Conservation (phyloP, 2,329 filamentous ascomycete species). For the Neofusicoccum parvum region DNA sequence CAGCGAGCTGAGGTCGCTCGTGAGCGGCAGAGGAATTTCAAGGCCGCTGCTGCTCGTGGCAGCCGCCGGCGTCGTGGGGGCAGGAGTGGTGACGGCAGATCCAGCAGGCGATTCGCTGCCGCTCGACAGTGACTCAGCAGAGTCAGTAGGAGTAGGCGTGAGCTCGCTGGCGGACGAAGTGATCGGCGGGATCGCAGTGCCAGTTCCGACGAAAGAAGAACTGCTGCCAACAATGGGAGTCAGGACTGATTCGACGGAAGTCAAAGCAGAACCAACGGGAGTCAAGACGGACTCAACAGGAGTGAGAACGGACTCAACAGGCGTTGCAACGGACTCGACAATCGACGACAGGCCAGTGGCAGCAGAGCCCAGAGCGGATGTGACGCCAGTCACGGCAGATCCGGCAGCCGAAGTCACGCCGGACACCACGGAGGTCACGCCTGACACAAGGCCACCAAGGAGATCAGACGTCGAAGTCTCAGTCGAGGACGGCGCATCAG, state of each 20-base stretch:
- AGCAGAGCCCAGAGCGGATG: neutral
- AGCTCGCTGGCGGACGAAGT: neutral
- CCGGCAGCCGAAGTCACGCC: slow-evolving; percentile 7
- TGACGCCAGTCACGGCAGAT: neutral
- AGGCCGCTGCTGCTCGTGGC: slow-evolving; percentile 4
- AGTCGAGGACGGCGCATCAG: slow-evolving; percentile 15
- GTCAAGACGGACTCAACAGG: slow-evolving; percentile 6
- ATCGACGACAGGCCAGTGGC: neutral
- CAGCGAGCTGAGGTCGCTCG: slow-evolving; percentile 15
- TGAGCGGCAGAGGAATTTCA: slow-evolving; percentile 11
- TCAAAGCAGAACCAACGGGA: neutral
- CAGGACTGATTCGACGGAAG: slow-evolving; percentile 1
- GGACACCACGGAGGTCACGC: slow-evolving; percentile 12
- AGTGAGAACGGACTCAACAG: slow-evolving; percentile 1
- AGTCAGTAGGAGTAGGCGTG: neutral
- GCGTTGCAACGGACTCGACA: neutral
- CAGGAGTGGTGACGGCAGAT: neutral
- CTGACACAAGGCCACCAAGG: slow-evolving; percentile 14
- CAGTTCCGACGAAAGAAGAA: neutral
- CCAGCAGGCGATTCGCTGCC: neutral
- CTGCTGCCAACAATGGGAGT: slow-evolving; percentile 7
- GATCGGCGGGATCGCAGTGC: neutral
- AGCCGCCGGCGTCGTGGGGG: slow-evolving; percentile 1
- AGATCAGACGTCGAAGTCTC: neutral
- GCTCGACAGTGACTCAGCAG: neutral